Conservation (phyloP, 2,329 filamentous ascomycete species). For the Aureobasidium subglaciale region DNA sequence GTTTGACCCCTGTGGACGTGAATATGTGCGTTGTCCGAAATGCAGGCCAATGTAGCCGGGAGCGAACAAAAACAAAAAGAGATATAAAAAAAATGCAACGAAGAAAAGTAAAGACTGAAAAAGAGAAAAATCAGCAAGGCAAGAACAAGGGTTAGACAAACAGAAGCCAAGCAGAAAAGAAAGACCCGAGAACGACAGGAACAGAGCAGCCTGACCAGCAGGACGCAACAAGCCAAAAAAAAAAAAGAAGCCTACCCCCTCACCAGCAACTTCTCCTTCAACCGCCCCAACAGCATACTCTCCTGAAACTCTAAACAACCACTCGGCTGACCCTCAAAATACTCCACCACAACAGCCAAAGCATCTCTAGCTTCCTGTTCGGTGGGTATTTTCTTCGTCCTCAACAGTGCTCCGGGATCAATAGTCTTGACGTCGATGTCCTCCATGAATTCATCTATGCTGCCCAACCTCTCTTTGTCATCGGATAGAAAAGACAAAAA, state of each 20-base stretch:
- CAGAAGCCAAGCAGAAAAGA: background rate
- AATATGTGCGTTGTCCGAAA: background rate
- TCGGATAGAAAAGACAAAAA: background rate
- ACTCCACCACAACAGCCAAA: constrained; percentile 72
- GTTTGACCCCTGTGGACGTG: background rate
- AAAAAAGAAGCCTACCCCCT: background rate
- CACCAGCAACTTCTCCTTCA: constrained; percentile 79
- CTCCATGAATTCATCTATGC: constrained; percentile 37
- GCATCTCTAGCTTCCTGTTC: constrained; percentile 82
- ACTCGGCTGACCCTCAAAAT: constrained; percentile 64
- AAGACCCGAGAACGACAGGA: background rate
- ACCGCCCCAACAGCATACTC: constrained; percentile 66
- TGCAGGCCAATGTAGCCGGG: background rate
- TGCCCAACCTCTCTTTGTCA: constrained; percentile 20
- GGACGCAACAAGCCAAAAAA: background rate
- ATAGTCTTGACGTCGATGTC: constrained; percentile 15
- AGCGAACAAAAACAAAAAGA: background rate
- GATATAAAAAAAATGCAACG: background rate
- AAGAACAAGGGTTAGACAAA: background rate
- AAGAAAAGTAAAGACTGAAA: background rate
- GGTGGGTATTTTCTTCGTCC: constrained; percentile 41
- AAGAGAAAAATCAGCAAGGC: background rate
- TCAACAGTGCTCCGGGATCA: background rate
- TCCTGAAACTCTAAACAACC: constrained; percentile 71
- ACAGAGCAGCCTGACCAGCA: background rate